phyloP scores from a whole-genome alignment of 768 basidiomycete genomes.

The Termitomyces bulborhizus region DNA sequence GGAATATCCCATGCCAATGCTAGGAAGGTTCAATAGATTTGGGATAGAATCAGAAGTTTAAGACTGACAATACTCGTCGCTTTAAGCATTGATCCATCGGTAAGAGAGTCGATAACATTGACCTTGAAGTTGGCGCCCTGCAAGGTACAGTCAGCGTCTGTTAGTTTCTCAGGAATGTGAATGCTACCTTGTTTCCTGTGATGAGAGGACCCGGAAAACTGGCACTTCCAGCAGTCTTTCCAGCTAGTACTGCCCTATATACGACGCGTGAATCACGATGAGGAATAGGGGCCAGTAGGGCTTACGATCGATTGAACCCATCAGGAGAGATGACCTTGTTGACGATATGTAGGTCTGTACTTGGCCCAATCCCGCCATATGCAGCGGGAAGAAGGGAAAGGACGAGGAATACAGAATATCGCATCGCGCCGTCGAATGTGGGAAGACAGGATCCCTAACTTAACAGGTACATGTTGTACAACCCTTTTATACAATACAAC shows the following conservation, averaged over 20 bases:
- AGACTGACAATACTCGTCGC: conserved; percentile 1
- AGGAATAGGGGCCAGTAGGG: too few relatives aligned
- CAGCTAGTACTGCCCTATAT: not conserved
- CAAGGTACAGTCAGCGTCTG: not conserved
- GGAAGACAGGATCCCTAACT: too few relatives aligned
- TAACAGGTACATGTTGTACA: not conserved
- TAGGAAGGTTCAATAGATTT: not conserved
- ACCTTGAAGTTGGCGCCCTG: not conserved
- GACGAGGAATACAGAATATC: not conserved
- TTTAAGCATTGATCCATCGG: not conserved
- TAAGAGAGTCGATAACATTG: conserved; percentile 1
- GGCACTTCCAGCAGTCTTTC: not conserved
- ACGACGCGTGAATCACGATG: too few relatives aligned
- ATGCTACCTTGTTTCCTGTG: not conserved
- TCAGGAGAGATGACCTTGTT: not conserved
- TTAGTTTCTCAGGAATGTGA: not conserved
- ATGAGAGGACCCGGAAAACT: conserved; percentile 1
- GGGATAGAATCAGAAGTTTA: too few relatives aligned
- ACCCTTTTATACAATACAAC: not conserved
- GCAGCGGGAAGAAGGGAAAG: not conserved
- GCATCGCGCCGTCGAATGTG: not conserved
- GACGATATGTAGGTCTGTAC: too few relatives aligned
- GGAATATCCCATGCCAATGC: conserved; percentile 6
- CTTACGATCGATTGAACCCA: not conserved
- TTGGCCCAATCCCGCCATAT: not conserved